Conservation (phyloP, 1,284 basidiomycete genomes). For the Wallemia ichthyophaga region DNA sequence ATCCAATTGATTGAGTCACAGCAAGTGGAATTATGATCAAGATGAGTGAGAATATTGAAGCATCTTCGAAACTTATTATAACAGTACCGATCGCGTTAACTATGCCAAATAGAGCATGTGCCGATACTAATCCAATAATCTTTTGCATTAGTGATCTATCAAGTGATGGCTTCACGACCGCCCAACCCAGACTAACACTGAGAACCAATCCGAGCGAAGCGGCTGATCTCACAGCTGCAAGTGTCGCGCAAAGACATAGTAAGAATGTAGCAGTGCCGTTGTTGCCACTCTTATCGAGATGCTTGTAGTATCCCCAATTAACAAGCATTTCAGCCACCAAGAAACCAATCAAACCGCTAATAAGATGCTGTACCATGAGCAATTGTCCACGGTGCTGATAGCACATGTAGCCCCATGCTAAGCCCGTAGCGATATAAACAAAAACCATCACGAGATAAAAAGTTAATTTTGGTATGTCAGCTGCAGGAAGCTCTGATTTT, state of each 20-base stretch:
- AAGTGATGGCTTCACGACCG: constrained; percentile 26
- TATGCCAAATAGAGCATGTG: constrained; percentile 82
- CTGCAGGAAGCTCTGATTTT: not conserved
- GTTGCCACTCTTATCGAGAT: constrained; percentile 61
- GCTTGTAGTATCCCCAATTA: constrained; percentile 60
- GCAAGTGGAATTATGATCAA: constrained; percentile 75
- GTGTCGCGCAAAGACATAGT: constrained; percentile 23
- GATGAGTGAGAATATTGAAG: constrained; percentile 42
- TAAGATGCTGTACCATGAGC: constrained; percentile 32
- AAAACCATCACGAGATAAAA: not conserved
- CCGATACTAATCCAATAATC: constrained; percentile 40
- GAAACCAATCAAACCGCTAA: constrained; percentile 67
- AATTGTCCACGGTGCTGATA: not conserved
- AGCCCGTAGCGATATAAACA: not conserved
- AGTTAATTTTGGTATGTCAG: not conserved
- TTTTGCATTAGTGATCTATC: constrained; percentile 32
- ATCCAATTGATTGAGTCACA: constrained; percentile 71
- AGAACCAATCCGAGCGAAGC: constrained; percentile 83
- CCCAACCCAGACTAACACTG: constrained; percentile 60
- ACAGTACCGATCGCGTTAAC: constrained; percentile 75
- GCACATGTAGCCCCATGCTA: not conserved
- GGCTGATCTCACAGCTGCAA: constrained; percentile 78
- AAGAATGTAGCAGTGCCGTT: constrained; percentile 25
- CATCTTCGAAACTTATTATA: constrained; percentile 58
- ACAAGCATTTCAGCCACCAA: constrained; percentile 80